Percentiles rank a stretch among this genome's conserved stretches.
phyloP scores from a whole-genome alignment of 1,284 basidiomycete species.

The Puccinia novopanici region DNA sequence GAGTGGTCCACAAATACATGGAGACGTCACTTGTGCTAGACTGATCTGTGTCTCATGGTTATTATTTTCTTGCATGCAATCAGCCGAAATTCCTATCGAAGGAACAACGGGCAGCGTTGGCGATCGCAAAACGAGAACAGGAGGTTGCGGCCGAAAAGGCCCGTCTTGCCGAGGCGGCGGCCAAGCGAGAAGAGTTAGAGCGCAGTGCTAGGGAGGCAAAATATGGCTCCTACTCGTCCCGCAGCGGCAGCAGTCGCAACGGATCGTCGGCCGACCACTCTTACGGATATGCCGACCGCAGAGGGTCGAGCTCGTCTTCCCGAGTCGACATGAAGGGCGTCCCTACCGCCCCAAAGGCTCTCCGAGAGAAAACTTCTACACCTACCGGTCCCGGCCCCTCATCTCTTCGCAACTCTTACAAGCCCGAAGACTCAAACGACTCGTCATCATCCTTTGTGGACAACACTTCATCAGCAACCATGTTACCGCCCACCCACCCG shows the following conservation, averaged over 20 bases:
- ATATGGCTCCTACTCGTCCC: conserved; percentile 26
- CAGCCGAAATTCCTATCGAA: conserved; percentile 86
- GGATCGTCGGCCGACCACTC: conserved; percentile 14
- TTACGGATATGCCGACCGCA: conserved; percentile 15
- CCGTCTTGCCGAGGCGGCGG: conserved; percentile 17
- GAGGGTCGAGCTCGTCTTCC: conserved; percentile 24
- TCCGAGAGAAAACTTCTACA: conserved; percentile 12
- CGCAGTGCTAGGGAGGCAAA: conserved; percentile 66
- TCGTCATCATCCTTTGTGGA: conserved; percentile 6
- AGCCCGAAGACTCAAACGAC: conserved; percentile 18
- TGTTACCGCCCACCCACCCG: conserved; percentile 30
- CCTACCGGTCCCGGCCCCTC: conserved; percentile 41
- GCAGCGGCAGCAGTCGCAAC: conserved; percentile 11
- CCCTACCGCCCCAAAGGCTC: conserved; percentile 45
- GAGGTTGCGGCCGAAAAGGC: conserved; percentile 60
- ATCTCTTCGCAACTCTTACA: conserved; percentile 44
- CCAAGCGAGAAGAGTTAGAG: conserved; percentile 69
- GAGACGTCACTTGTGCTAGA: no score
- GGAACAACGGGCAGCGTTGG: conserved; percentile 81
- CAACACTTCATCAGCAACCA: neutral
- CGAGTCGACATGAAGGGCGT: conserved; percentile 46
- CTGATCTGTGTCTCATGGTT: no score
- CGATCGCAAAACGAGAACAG: conserved; percentile 80
- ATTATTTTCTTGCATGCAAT: neutral
- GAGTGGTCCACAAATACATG: no score